Percentiles rank a stretch among this genome's conserved stretches.
Conservation (phyloP, 2,329 filamentous ascomycete species). For the Metarhizium anisopliae region DNA sequence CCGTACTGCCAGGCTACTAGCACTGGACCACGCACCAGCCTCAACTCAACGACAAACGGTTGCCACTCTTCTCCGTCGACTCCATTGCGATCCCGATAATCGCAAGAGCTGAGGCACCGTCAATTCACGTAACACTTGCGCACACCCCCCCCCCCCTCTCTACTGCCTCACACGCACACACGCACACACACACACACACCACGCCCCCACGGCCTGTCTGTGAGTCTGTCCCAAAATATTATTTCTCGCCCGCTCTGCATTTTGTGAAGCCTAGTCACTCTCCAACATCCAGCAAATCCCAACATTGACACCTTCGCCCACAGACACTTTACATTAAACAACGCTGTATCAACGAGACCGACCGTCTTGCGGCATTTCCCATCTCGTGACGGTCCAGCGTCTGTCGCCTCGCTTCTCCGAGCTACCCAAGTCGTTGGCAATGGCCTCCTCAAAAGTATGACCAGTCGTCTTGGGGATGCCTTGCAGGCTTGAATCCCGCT, state of each 20-base stretch:
- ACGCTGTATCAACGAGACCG: neutral
- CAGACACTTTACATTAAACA: slow-evolving; percentile 7
- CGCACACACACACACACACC: slow-evolving; percentile 12
- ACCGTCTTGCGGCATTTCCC: slow-evolving; percentile 11
- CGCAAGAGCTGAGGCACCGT: slow-evolving; percentile 19
- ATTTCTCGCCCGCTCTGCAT: slow-evolving; percentile 25
- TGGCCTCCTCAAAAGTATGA: slow-evolving; percentile 56
- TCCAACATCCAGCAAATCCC: slow-evolving; percentile 6
- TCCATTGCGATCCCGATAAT: slow-evolving; percentile 18
- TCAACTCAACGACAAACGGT: slow-evolving; percentile 4
- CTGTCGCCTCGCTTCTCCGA: slow-evolving; percentile 24
- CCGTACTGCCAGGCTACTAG: neutral
- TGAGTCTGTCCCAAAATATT: slow-evolving; percentile 27
- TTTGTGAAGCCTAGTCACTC: slow-evolving; percentile 8
- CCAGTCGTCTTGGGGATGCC: slow-evolving; percentile 13
- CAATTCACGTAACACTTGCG: slow-evolving; percentile 19
- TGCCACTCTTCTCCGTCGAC: neutral
- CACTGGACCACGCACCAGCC: slow-evolving; percentile 1
- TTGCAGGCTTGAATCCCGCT: slow-evolving; percentile 21
- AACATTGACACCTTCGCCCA: slow-evolving; percentile 1
- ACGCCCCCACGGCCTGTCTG: slow-evolving; percentile 8
- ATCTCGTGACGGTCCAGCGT: slow-evolving; percentile 22
- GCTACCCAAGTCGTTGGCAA: slow-evolving; percentile 33
- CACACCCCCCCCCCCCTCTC: slow-evolving; percentile 13
- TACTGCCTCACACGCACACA: slow-evolving; percentile 1